phyloP scores from a whole-genome alignment of 192 early-diverging fungal genomes.

The Oehlia diaphana region DNA sequence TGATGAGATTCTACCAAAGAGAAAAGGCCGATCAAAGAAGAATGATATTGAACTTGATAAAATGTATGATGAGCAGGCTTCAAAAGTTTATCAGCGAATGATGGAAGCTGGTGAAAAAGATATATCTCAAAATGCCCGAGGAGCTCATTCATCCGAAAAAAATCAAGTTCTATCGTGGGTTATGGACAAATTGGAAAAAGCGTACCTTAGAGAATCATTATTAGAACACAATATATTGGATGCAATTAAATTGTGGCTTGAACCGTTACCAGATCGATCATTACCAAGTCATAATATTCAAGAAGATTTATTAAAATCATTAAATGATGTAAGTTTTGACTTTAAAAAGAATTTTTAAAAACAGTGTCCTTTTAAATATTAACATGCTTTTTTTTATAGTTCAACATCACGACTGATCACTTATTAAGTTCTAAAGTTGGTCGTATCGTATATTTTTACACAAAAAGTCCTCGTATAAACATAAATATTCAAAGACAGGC shows the following conservation, averaged over 20 bases:
- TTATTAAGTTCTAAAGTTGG: conserved; percentile 77
- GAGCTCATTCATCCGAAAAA: conserved; percentile 62
- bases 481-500: conserved; percentile 60
- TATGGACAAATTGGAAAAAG: conserved; percentile 45
- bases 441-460: conserved; percentile 79
- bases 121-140: conserved; percentile 46
- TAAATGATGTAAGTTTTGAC: conserved; percentile 53
- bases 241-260: conserved; percentile 83
- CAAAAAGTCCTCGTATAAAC: conserved; percentile 70
- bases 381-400: conserved; percentile 27
- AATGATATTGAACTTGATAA: conserved; percentile 3
- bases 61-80: conserved; percentile 10
- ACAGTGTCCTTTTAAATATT: neutral
- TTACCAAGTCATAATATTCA: conserved; percentile 85
- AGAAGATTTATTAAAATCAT: conserved; percentile 63
- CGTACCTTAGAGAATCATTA: conserved; percentile 63
- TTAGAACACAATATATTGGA: conserved; percentile 82
- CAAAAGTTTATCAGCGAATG: conserved; percentile 5
- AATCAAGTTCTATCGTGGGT: conserved; percentile 55
- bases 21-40: neutral
- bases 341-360: neutral
- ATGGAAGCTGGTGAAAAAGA: conserved; percentile 57
- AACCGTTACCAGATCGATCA: conserved; percentile 83
- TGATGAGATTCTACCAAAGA: conserved; percentile 16
- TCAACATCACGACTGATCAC: conserved; percentile 69